phyloP scores from a whole-genome alignment of 2,329 filamentous ascomycete species.

The Aulographum hederae region DNA sequence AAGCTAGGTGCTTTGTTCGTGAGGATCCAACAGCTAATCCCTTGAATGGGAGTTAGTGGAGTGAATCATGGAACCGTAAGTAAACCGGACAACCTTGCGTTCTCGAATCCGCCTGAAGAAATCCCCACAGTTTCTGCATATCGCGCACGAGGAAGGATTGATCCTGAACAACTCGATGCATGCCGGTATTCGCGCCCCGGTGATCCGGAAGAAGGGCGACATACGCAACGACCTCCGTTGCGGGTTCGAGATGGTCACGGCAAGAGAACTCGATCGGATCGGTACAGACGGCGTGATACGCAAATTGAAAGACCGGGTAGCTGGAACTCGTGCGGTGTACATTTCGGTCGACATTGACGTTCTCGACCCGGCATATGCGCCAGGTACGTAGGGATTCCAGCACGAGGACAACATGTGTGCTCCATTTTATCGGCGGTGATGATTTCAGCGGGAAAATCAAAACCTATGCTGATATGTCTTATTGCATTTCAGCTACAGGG shows the following conservation, averaged over 20 bases:
- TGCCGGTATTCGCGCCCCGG: constrained; percentile 40
- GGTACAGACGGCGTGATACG: constrained; percentile 29
- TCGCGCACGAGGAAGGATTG: constrained; percentile 42
- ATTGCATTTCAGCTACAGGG: constrained; percentile 29
- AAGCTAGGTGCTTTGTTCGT: neutral
- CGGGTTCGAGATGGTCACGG: constrained; percentile 38
- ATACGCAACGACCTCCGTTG: constrained; percentile 37
- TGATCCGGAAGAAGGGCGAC: constrained; percentile 30
- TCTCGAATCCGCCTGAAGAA: no score
- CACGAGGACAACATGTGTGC: no score
- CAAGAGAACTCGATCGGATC: constrained; percentile 33
- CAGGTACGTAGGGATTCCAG: constrained; percentile 15
- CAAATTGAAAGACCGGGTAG: constrained; percentile 30
- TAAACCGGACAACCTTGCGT: no score
- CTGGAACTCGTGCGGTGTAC: constrained; percentile 31
- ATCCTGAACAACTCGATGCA: constrained; percentile 41
- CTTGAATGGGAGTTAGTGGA: constrained; percentile 2
- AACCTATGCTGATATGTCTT: neutral
- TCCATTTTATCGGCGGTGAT: no score
- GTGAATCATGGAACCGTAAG: constrained; percentile 31
- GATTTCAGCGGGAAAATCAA: neutral
- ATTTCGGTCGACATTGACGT: constrained; percentile 40
- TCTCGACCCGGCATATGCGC: constrained; percentile 35
- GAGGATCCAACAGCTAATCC: no score
- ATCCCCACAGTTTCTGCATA: constrained; percentile 44